Percentiles rank a stretch among this genome's conserved stretches.
Conservation (phyloP, 129 eudicot genomes). For the Smallanthus sonchifolius region DNA sequence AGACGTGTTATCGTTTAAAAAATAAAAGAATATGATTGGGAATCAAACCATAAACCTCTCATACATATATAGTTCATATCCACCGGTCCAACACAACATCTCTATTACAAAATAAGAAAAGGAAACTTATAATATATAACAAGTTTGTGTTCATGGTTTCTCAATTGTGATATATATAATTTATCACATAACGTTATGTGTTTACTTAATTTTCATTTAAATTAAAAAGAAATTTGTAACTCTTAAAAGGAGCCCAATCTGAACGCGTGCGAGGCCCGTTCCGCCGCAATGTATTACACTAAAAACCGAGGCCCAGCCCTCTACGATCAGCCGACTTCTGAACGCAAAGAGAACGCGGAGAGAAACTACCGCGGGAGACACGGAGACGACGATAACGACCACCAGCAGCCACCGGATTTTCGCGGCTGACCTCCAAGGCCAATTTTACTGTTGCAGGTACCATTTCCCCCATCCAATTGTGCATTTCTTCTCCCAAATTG, state of each 20-base stretch:
- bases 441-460: slow-evolving; percentile 23
- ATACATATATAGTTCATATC: too few species aligned
- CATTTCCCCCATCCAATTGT: slow-evolving; percentile 31
- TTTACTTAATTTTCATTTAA: too few species aligned
- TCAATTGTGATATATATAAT: too few species aligned
- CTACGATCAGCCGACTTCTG: slow-evolving; percentile 28
- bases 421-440: background rate
- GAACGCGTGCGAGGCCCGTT: slow-evolving; percentile 13
- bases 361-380: slow-evolving; percentile 17
- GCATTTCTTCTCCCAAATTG: slow-evolving; percentile 7
- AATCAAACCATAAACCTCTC: too few species aligned
- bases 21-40: too few species aligned
- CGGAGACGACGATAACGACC: slow-evolving; percentile 21
- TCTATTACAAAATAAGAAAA: too few species aligned
- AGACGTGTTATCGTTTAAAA: too few species aligned
- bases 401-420: slow-evolving; percentile 18
- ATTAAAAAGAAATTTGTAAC: too few species aligned
- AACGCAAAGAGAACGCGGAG: slow-evolving; percentile 11
- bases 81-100: too few species aligned
- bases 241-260: slow-evolving; percentile 19
- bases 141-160: too few species aligned
- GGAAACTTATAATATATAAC: too few species aligned
- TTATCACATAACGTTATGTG: too few species aligned
- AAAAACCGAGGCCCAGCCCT: slow-evolving; percentile 28
- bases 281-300: background rate